Base-by-base conservation (phyloP, 2,329 filamentous ascomycete genomes). In the Geosmithia putterillii region DNA sequence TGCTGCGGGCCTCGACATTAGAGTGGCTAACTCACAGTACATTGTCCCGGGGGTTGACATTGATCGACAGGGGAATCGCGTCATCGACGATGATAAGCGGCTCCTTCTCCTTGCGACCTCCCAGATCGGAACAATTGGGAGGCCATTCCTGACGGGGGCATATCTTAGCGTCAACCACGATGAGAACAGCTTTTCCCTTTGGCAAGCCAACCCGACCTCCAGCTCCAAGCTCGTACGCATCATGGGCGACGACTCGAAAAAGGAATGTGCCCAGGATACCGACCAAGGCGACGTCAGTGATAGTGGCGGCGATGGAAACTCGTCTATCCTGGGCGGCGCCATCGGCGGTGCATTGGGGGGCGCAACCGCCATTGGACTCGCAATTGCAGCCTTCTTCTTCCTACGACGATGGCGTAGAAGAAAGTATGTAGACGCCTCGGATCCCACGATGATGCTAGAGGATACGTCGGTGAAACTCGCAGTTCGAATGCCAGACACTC, bases 151-250 rank as follows among this genome's bases (percentile, higher is more conserved):
- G 9, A 61, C 58, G 0, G 47, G 55, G 0, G 60, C 58, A 1
- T 62, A 62, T 41, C 48, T 62, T 1, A 62, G 62, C 60, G 56
- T 62, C 7, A 53, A 62, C 35, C 52, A 57, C 19, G 59, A 62
- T 10, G 51, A 54, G 4, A 44, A 50, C 0, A 56, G 52, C 0
- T 62, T 60, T 21, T 62, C 60, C 1, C 46, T 62, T 4, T 62
- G 60, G 59, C 49, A 59, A 12, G 57, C 58, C 0, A 61, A 61
- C 21, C 55, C 54, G 0, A 49, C 54, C 0, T 32, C 35, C n/a
- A 46, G 42, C n/a, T 50, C 18, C 19, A 44, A 32, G 7, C 36
- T 42, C 10, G 41, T 45, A 6, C 22, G 25, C 8, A 40, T 45
- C 4, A 17, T 23, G 6, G 23, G 36, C 20, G 41, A 42, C 12